Percentiles rank a stretch among this genome's conserved stretches.
Conservation (phyloP, 1,284 basidiomycete species). For the Ceratorhiza oryzae-sativae region DNA sequence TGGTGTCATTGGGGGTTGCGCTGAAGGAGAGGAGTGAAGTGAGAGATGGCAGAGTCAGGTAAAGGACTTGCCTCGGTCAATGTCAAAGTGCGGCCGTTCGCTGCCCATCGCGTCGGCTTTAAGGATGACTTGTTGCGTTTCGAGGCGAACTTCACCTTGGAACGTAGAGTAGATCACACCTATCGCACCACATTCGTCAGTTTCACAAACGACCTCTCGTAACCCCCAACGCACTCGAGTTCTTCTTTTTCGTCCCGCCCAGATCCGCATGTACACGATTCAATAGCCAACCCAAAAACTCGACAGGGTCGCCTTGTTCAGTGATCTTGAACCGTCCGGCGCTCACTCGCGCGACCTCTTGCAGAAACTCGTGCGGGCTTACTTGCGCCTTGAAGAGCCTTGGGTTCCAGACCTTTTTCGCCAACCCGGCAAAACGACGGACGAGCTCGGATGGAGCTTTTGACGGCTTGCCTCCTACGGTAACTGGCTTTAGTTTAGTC, state of each 20-base stretch:
- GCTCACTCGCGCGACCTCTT: slow-evolving; percentile 91
- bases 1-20: slow-evolving; percentile 40
- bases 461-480: slow-evolving; percentile 62
- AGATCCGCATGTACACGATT: slow-evolving; percentile 93
- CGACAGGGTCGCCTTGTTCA: slow-evolving; percentile 93
- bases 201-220: slow-evolving; percentile 37
- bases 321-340: slow-evolving; percentile 90
- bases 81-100: slow-evolving; percentile 87
- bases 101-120: slow-evolving; percentile 74
- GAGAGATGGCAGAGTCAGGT: slow-evolving; percentile 6
- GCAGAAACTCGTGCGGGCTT: slow-evolving; percentile 96
- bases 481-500: slow-evolving; percentile 48
- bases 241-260: slow-evolving; percentile 85
- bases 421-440: slow-evolving; percentile 82
- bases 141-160: slow-evolving; percentile 91
- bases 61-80: slow-evolving; percentile 75
- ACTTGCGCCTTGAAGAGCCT: slow-evolving; percentile 97
- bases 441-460: slow-evolving; percentile 71
- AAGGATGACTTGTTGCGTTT: slow-evolving; percentile 92
- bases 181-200: slow-evolving; percentile 48
- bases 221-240: slow-evolving; percentile 69
- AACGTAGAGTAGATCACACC: slow-evolving; percentile 93
- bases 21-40: slow-evolving; percentile 41
- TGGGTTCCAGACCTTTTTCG: slow-evolving; percentile 96
- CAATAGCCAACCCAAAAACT: slow-evolving; percentile 95